Base-by-base conservation (phyloP, 83 land plant genomes). In the Picea abies region DNA sequence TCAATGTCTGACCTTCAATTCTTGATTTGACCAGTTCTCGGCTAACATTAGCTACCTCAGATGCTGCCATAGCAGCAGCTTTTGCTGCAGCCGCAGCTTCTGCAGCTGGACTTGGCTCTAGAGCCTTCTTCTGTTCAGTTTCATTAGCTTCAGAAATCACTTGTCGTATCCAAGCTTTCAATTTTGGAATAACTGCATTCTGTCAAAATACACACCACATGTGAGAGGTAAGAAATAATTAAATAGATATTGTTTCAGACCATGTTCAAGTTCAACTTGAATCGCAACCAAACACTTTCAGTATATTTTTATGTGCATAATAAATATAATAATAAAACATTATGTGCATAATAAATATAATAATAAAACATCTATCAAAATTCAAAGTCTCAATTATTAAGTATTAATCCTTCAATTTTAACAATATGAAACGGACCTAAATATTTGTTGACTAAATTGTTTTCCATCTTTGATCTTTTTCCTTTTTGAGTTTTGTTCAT, bases 41-140 rank as follows among this genome's bases (percentile, higher is more conserved):
- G 78, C 88, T 94, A 76, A 88, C 83, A 70, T 87, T 87, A 44
- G 96, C 92, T 6, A 90, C 87, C 78, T 90, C 89, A 82, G 91
- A 49, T 47, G 96, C 96, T 52, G 94, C 96, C 9, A 87, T 84
- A 4, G 96, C 94, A 32, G 96, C 96, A 23, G 91, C 87, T 88
- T 94, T 94, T 76, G 96, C 96, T 68, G 96, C 94, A 65, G 89
- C 91, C 3, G 88, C 89, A 60, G 91, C 96, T 80, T 90, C 92
- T 82, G 90, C 91, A 26, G 76, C 86, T 49, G 85, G n/a, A 79
- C 71, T 81, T 78, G 88, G 84, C 56, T 65, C 89, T 70, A 82
- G 9, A 3, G 71, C 75, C 14, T 63, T 63, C 67, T 84, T 83
- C 79, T 88, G 76, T n/a, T 26, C 75, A 63, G 41, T 39, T 37